Percentiles rank a stretch among this genome's conserved stretches.
phyloP scores from a whole-genome alignment of 73 alveolate species.

The Uronychia setigera region DNA sequence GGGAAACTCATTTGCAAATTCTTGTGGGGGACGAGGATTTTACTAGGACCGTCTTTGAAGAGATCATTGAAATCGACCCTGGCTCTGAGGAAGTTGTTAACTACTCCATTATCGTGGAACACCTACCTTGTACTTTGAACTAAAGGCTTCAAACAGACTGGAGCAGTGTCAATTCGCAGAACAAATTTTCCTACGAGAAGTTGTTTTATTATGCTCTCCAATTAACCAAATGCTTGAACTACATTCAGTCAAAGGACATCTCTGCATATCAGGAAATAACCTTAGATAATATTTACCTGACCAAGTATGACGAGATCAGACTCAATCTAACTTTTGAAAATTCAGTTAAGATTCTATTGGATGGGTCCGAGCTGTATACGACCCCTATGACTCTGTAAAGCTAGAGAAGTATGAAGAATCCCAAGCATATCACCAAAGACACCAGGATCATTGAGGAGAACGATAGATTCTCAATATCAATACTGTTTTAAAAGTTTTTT shows the following conservation, averaged over 20 bases:
- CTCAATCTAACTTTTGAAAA: background rate
- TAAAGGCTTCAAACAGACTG: background rate
- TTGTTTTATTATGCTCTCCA: background rate
- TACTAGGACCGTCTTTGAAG: background rate
- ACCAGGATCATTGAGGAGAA: constrained; percentile 1
- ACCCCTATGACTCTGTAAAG: background rate
- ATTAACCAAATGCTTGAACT: background rate
- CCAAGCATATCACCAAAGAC: background rate
- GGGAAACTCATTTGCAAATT: background rate
- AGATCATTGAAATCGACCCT: background rate
- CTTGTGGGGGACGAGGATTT: background rate
- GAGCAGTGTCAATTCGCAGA: background rate
- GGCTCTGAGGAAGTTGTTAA: background rate
- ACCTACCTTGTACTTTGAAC: background rate
- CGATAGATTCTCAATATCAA: background rate
- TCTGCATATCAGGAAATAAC: background rate
- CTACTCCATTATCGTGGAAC: background rate
- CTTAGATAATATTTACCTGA: background rate
- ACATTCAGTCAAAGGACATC: background rate
- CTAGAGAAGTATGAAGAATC: background rate
- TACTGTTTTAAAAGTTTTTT: background rate
- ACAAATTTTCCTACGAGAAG: background rate
- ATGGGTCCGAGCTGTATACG: background rate
- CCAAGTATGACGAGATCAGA: background rate
- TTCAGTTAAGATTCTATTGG: background rate